Base-by-base conservation (phyloP, 2,329 filamentous ascomycete species). In the Boeremia exigua region DNA sequence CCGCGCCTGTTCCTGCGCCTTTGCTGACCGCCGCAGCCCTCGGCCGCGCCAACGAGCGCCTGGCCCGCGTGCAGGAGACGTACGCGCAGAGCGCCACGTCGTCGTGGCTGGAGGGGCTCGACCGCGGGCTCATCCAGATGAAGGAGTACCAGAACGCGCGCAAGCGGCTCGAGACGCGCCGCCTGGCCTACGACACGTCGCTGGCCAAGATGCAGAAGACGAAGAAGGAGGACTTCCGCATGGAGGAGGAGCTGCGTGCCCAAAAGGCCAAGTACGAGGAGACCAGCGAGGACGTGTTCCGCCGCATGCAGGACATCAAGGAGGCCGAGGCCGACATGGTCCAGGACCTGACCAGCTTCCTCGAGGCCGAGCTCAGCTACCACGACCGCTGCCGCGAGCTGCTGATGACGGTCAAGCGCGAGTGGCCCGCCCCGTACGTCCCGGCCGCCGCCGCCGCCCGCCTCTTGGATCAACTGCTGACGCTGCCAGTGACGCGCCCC, bases 241-340 rank as follows among this genome's bases (percentile, higher is more conserved):
- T 95, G 52, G 95, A 98, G 75, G 94, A 98, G 73, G 94, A 98
- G 76, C 84, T 96, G 49, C 89, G 94, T 52, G 85, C 87, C 27
- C 91, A 95, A 74, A 96, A 96, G 75, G 90, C 91, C 67, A 98
- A 98, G 78, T 98, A 96, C 71, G 95, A 98, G 72, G 95, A 98
- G 79, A 89, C 91, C 14, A 95, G 86, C 71, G 94, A 98, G 71
- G 94, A 98, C 68, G 93, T 98, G 50, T 84, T 88, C 66, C 86
- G 94, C 56, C 86, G 94, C 51, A 98, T 98, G 95, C 87, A 96
- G 77, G 94, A 98, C 71, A 96, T 98, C 78, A 94, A 95, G 79
- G 93, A 97, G 68, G 86, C 91, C 19, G 94, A 98, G 76, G 83
- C 82, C 38, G 94, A 98, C 61, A 92, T 88, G 69, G 85, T 96